Conservation (phyloP, 805 yeast genomes). For the Metschnikowia aberdeeniae region DNA sequence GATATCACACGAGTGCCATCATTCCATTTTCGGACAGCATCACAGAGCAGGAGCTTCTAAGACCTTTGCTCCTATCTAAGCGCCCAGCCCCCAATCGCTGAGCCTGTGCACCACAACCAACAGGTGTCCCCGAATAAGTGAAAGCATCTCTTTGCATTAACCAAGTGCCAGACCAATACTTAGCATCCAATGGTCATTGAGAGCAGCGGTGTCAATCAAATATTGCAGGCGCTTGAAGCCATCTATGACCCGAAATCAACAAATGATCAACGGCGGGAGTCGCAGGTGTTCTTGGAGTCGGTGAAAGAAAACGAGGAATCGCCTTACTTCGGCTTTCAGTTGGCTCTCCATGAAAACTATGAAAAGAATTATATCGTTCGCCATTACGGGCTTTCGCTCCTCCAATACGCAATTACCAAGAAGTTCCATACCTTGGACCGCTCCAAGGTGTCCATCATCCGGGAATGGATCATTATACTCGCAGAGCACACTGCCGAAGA, state of each 20-base stretch:
- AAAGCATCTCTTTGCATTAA: not conserved
- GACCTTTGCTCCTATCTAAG: too few relatives aligned
- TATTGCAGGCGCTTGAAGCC: slow-evolving; percentile 70
- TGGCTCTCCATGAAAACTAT: slow-evolving; percentile 62
- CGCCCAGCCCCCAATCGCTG: not conserved
- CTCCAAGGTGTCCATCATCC: slow-evolving; percentile 60
- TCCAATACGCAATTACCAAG: slow-evolving; percentile 65
- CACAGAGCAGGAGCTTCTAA: not conserved
- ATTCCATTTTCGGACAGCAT: not conserved
- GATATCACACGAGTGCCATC: not conserved
- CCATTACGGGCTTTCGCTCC: slow-evolving; percentile 82
- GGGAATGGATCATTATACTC: slow-evolving; percentile 82
- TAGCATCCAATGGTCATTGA: slow-evolving; percentile 45
- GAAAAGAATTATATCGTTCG: slow-evolving; percentile 65
- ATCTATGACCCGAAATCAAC: slow-evolving; percentile 64
- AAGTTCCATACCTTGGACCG: slow-evolving; percentile 53
- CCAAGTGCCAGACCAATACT: not conserved
- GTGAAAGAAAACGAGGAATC: slow-evolving; percentile 77
- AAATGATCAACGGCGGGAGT: slow-evolving; percentile 52
- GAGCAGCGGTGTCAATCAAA: slow-evolving; percentile 63
- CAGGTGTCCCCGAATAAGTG: not conserved
- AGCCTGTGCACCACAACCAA: not conserved
- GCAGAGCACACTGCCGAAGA: slow-evolving; percentile 51
- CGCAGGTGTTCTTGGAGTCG: slow-evolving; percentile 64
- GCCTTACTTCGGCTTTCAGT: slow-evolving; percentile 88